Base-by-base conservation (phyloP, 2,329 filamentous ascomycete species). In the Pyrenophora graminea region DNA sequence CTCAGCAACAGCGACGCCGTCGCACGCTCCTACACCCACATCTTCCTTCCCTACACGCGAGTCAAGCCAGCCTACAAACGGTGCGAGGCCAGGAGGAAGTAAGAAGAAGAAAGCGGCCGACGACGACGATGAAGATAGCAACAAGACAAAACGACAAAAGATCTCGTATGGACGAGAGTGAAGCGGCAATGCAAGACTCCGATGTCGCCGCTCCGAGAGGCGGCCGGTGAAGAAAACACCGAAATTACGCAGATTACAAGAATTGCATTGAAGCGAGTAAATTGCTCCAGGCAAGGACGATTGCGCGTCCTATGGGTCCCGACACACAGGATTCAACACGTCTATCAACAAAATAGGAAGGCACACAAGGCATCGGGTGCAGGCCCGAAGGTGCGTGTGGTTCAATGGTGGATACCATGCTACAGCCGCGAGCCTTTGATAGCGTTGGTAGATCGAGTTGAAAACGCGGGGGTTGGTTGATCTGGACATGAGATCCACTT, bases 81-180 rank as follows among this genome's bases (percentile, higher is more conserved):
- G 68, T 6, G 63, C 68, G 67, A 69, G 72, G 40, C 64, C 63
- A 5, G 72, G 53, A 39, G 69, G 62, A 37, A 76, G 76, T 48
- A 78, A 77, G 65, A 80, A 80, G 70, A 78, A 79, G 67, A 66
- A 73, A 40, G 66, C 69, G 19, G 63, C 59, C 7, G 72, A 75
- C 9, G 76, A 76, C 45, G 77, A 79, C 25, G 77, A 79, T 5
- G 78, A 80, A 27, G 72, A 76, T 1, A 76, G 79, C 36, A 66
- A 65, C 23, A 79, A 79, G 62, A 66, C 72, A 3, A 80, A 80
- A 69, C 68, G 78, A 48, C 72, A 75, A 23, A 80, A 80, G 68
- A 79, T 80, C 43, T 76, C 74, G n/a, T 80, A 80, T 58, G 75
- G 74, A 17, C 64, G 77, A 45, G 77, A 80, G 43, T 77, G 69